These are phyloP conservation scores for Podila epigama DNA, from an alignment of 192 early-diverging fungal genomes.

Conservation along the genomic window DNA sequence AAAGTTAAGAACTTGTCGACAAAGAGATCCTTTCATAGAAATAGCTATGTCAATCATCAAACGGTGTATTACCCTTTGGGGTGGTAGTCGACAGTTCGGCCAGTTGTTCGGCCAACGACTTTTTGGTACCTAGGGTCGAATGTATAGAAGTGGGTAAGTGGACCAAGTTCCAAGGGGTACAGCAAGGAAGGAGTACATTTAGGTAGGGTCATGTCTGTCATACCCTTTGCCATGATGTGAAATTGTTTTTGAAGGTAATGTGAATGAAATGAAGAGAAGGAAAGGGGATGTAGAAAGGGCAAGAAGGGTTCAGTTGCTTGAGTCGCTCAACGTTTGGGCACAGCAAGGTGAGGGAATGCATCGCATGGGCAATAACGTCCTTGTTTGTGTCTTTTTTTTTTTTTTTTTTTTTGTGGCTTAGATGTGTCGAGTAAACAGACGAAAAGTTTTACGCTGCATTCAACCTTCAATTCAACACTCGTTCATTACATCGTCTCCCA, in stretches of 20 bases:
- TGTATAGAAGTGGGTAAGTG: not conserved
- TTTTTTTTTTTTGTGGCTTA: conserved; percentile 5
- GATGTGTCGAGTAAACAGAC: not conserved
- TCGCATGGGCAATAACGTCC: not conserved
- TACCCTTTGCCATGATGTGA: not conserved
- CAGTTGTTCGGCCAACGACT: conserved; percentile 58
- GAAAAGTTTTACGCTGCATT: not conserved
- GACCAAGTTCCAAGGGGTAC: not conserved
- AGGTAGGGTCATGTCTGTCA: not conserved
- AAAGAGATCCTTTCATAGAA: too few species aligned
- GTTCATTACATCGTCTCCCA: too few species aligned
- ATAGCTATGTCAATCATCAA: too few species aligned
- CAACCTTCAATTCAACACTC: not conserved
- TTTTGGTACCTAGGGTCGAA: conserved; percentile 27
- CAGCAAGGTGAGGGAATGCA: not conserved
- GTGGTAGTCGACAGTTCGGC: conserved; percentile 62
- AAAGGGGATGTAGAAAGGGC: not conserved
- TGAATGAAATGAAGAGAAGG: not conserved
- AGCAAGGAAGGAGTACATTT: not conserved
- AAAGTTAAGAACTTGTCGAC: not conserved
- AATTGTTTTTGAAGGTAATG: not conserved
- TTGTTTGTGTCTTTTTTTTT: conserved; percentile 3
- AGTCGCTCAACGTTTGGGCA: too few species aligned
- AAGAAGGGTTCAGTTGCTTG: too few species aligned
- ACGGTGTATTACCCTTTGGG: conserved; percentile 55